These are phyloP conservation scores for Pleurotus cornucopiae DNA, from an alignment of 768 basidiomycete species.

Conservation along the genomic window DNA sequence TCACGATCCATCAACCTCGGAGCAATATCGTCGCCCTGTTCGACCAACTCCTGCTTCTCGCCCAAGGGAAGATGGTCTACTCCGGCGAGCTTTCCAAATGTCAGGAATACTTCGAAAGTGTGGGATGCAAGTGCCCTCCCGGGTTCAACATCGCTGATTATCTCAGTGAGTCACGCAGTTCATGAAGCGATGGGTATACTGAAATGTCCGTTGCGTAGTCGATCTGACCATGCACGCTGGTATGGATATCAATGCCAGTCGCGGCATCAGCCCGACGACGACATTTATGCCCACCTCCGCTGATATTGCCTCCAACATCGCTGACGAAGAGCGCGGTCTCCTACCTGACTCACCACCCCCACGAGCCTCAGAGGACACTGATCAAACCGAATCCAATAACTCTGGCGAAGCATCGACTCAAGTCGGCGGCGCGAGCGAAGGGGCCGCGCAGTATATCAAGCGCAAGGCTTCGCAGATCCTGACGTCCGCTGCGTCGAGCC, in stretches of 20 bases:
- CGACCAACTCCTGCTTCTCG: conserved; percentile 85
- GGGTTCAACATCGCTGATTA: conserved; percentile 98
- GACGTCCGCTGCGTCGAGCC: conserved; percentile 45
- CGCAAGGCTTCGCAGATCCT: conserved; percentile 73
- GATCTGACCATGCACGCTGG: conserved; percentile 67
- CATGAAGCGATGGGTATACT: not conserved
- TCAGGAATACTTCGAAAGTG: conserved; percentile 73
- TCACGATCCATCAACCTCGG: conserved; percentile 97
- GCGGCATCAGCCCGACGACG: conserved; percentile 36
- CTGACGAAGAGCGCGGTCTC: conserved; percentile 71
- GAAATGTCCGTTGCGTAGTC: conserved; percentile 33
- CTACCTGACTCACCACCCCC: conserved; percentile 17
- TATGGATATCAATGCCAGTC: conserved; percentile 27
- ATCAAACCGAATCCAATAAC: conserved; percentile 43
- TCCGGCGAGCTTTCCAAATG: conserved; percentile 74
- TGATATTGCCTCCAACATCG: conserved; percentile 39
- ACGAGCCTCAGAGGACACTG: conserved; percentile 44
- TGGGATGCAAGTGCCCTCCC: conserved; percentile 82
- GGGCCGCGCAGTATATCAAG: conserved; percentile 42
- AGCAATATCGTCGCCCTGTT: conserved; percentile 97
- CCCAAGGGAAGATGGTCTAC: conserved; percentile 80
- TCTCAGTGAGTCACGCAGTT: conserved; percentile 58
- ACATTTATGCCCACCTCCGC: conserved; percentile 28
- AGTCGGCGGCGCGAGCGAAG: conserved; percentile 19
- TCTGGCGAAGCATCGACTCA: conserved; percentile 36